Evolutionary conservation across 768 basidiomycete genomes (phyloP).

Genomic region (Leccinum longicurvipes): DNA sequence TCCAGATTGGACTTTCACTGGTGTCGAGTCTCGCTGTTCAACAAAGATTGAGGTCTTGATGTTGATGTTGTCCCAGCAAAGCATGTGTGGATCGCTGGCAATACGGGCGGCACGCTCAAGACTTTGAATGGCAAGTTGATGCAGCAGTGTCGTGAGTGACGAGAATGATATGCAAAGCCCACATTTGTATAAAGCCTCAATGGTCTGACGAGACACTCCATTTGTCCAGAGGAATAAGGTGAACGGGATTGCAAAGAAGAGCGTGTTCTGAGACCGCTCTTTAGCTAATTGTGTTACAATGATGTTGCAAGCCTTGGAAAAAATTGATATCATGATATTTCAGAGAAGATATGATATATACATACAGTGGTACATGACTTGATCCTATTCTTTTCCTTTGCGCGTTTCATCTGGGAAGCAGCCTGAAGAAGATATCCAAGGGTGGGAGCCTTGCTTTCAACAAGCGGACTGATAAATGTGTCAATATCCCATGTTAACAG

Average conservation of each 20-base stretch:
- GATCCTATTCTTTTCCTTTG: slow-evolving; percentile 1
- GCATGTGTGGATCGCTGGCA: not conserved
- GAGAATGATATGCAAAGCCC: not conserved
- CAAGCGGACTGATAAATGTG: not conserved
- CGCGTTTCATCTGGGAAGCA: not conserved
- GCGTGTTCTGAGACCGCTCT: not conserved
- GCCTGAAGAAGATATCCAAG: not conserved
- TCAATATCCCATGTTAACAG: not conserved
- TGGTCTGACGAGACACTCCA: not conserved
- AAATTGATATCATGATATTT: not conserved
- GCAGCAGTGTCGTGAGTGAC: not conserved
- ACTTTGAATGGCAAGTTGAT: not conserved
- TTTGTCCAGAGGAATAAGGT: not conserved
- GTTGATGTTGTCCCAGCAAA: slow-evolving; percentile 29
- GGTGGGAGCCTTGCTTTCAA: not conserved
- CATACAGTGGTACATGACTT: slow-evolving; percentile 1
- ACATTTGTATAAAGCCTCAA: not conserved
- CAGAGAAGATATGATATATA: not conserved
- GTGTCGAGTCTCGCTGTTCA: slow-evolving; percentile 9
- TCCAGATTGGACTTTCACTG: not conserved
- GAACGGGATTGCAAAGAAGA: not conserved
- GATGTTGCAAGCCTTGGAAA: not conserved
- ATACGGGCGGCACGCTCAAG: not conserved
- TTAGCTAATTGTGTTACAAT: not conserved
- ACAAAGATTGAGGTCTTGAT: slow-evolving; percentile 30